Conservation (phyloP, 176 grass and related monocot genomes). For the Musa beccarii region DNA sequence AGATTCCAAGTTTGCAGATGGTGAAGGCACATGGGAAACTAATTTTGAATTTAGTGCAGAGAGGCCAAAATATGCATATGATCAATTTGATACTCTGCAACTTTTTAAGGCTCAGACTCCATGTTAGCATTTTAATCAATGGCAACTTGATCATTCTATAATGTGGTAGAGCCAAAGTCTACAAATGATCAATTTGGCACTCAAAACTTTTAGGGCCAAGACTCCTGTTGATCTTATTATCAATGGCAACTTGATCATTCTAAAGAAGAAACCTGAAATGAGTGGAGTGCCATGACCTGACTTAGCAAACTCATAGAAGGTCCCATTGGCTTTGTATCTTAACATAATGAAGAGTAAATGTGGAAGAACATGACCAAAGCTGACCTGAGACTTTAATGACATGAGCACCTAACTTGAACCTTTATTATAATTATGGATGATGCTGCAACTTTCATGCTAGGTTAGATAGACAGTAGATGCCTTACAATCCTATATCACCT, state of each 20-base stretch:
- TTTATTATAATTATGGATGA: not conserved
- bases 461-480: too few relatives aligned
- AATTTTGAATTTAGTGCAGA: not conserved
- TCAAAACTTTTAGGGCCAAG: not conserved
- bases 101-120: too few relatives aligned
- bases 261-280: not conserved
- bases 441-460: not conserved
- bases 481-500: too few relatives aligned
- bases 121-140: not conserved
- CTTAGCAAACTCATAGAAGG: not conserved
- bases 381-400: not conserved
- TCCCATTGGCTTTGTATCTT: not conserved
- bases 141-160: not conserved
- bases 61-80: too few relatives aligned
- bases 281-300: not conserved
- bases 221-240: not conserved
- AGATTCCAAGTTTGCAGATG: not conserved
- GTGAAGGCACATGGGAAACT: not conserved
- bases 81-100: not conserved
- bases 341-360: too few relatives aligned
- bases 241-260: not conserved
- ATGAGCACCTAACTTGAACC: not conserved
- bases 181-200: not conserved
- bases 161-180: not conserved
- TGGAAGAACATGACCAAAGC: too few relatives aligned